These are phyloP conservation scores for Pseudopithomyces chartarum DNA, from an alignment of 2,329 filamentous ascomycete species.

Conservation along the genomic window DNA sequence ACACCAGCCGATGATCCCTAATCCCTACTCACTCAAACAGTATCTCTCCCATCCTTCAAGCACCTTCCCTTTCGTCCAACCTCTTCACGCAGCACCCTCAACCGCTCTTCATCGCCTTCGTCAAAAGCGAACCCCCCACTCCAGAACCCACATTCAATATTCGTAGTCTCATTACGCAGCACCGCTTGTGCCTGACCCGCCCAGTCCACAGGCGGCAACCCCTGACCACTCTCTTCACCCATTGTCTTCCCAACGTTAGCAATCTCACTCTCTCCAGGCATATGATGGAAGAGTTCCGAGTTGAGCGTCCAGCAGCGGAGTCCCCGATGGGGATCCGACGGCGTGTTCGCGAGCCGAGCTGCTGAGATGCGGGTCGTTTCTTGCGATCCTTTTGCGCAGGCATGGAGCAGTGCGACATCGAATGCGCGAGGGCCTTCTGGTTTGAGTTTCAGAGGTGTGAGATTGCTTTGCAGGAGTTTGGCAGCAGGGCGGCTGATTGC, in stretches of 20 bases:
- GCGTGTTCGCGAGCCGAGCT: constrained; percentile 26
- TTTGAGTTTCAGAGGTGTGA: constrained; percentile 40
- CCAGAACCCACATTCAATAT: constrained; percentile 49
- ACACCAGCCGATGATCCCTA: too few relatives aligned
- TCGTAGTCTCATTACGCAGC: constrained; percentile 41
- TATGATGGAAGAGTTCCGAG: constrained; percentile 52
- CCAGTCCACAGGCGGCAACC: constrained; percentile 42
- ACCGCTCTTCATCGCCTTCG: constrained; percentile 31
- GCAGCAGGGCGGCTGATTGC: constrained; percentile 49
- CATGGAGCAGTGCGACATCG: constrained; percentile 50
- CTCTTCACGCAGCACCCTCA: constrained; percentile 43
- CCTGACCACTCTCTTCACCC: constrained; percentile 29
- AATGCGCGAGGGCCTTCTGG: constrained; percentile 43
- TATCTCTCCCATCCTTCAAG: constrained; percentile 35
- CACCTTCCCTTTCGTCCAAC: constrained; percentile 46
- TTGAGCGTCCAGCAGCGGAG: constrained; percentile 51
- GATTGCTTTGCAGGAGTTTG: constrained; percentile 44
- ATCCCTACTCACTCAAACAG: not conserved
- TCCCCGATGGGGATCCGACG: constrained; percentile 32
- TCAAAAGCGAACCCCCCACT: constrained; percentile 44
- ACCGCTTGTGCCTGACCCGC: constrained; percentile 38
- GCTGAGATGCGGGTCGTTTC: constrained; percentile 34
- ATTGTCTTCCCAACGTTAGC: constrained; percentile 36
- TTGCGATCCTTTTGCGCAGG: constrained; percentile 40
- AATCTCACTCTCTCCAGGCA: constrained; percentile 47